phyloP scores from a whole-genome alignment of 768 basidiomycete genomes.

The Gloeostereum incarnatum region DNA sequence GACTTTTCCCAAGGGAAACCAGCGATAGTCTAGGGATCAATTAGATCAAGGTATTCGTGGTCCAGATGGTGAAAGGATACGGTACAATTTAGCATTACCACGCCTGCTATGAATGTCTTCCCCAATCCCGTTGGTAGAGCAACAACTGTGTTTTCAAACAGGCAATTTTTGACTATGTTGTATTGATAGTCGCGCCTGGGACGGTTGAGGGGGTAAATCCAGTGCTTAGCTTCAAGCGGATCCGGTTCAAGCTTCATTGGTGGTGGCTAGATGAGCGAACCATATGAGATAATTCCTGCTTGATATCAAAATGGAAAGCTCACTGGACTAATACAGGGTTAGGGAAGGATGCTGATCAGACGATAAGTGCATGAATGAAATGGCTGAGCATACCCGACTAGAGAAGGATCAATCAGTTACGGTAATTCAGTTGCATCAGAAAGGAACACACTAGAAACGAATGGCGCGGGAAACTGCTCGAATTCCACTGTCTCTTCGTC shows the following conservation, averaged over 20 bases:
- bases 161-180: constrained; percentile 78
- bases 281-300: background rate
- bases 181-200: constrained; percentile 90
- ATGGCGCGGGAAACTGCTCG: constrained; percentile 81
- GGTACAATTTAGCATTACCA: constrained; percentile 90
- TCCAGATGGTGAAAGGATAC: constrained; percentile 1
- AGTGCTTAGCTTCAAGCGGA: constrained; percentile 70
- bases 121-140: constrained; percentile 94
- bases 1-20: constrained; percentile 89
- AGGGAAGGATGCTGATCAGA: background rate
- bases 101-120: constrained; percentile 97
- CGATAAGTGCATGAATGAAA: background rate
- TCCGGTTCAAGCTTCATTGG: constrained; percentile 76
- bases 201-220: constrained; percentile 87
- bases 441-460: constrained; percentile 47
- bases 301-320: constrained; percentile 6
- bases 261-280: constrained; percentile 36
- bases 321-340: constrained; percentile 20
- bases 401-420: constrained; percentile 6
- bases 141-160: constrained; percentile 91
- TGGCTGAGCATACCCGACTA: constrained; percentile 42
- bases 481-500: constrained; percentile 63
- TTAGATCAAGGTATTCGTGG: constrained; percentile 4
- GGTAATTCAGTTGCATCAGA: constrained; percentile 1
- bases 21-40: constrained; percentile 59